phyloP scores from a whole-genome alignment of 1,139 yeast genomes.

The Keqinozyma sinolaborantium region DNA sequence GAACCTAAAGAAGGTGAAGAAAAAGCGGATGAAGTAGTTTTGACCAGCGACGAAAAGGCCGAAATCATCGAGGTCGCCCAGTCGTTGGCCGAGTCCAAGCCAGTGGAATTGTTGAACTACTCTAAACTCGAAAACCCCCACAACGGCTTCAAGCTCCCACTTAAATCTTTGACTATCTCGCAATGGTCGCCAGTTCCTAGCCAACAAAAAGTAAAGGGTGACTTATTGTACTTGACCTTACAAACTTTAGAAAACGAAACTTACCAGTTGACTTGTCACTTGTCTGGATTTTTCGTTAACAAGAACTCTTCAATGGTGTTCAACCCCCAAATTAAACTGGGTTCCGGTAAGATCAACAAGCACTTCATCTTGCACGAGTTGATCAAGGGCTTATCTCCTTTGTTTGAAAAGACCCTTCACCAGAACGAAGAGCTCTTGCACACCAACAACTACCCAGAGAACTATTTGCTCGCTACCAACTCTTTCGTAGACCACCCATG shows the following conservation, averaged over 20 bases:
- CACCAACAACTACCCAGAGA: constrained; percentile 46
- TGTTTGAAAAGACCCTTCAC: constrained; percentile 36
- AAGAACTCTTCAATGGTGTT: constrained; percentile 64
- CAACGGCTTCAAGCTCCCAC: constrained; percentile 20
- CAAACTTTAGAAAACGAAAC: constrained; percentile 81
- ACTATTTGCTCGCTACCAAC: constrained; percentile 59
- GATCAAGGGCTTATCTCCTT: constrained; percentile 53
- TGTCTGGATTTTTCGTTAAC: constrained; percentile 76
- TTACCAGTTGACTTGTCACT: constrained; percentile 72
- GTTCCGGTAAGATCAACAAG: constrained; percentile 30
- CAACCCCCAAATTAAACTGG: constrained; percentile 55
- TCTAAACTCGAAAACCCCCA: constrained; percentile 6
- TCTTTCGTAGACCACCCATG: constrained; percentile 70
- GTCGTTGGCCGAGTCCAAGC: constrained; percentile 7
- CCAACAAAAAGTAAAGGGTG: constrained; percentile 62
- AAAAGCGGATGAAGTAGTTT: constrained; percentile 2
- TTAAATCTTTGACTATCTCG: constrained; percentile 63
- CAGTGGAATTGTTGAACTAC: constrained; percentile 5
- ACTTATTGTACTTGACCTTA: constrained; percentile 69
- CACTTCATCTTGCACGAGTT: constrained; percentile 52
- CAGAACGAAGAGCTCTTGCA: constrained; percentile 41
- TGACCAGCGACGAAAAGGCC: constrained; percentile 4
- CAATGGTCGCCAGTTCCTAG: constrained; percentile 89
- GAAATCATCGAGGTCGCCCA: constrained; percentile 14
- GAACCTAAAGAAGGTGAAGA: constrained; percentile 18